phyloP scores from a whole-genome alignment of 331 rosid genomes.

The Arachis monticola region DNA sequence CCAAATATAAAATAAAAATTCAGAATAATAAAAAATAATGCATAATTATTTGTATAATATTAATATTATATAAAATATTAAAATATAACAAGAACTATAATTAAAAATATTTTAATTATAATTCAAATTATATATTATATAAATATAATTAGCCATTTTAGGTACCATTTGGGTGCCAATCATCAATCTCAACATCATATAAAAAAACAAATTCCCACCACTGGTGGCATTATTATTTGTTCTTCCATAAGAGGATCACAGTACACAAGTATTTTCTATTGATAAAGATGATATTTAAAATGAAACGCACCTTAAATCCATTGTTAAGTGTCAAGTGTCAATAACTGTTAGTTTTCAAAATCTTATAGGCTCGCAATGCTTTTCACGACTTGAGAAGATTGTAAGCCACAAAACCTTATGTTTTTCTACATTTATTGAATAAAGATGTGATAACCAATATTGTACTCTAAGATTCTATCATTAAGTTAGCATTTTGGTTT shows the following conservation, averaged over 20 bases:
- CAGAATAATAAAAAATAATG: no score
- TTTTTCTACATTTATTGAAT: neutral
- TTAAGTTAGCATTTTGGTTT: neutral
- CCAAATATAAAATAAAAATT: no score
- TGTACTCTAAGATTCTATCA: slow-evolving; percentile 5
- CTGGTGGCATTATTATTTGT: neutral
- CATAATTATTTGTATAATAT: no score
- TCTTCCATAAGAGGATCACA: neutral
- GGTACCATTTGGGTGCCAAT: no score
- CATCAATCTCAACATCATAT: no score
- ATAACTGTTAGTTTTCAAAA: neutral
- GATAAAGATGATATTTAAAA: neutral
- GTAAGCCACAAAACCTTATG: slow-evolving; percentile 28
- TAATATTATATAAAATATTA: no score
- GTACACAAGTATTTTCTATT: neutral
- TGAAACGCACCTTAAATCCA: neutral
- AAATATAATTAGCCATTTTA: no score
- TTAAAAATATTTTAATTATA: no score
- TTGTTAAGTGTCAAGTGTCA: neutral
- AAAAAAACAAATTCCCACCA: no score
- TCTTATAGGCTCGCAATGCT: neutral
- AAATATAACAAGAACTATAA: no score
- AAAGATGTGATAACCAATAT: neutral
- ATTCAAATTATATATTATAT: no score
- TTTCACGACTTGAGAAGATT: slow-evolving; percentile 11